Base-by-base conservation (phyloP, 2,329 filamentous ascomycete species). In the Stachybotrys chlorohalonatus region DNA sequence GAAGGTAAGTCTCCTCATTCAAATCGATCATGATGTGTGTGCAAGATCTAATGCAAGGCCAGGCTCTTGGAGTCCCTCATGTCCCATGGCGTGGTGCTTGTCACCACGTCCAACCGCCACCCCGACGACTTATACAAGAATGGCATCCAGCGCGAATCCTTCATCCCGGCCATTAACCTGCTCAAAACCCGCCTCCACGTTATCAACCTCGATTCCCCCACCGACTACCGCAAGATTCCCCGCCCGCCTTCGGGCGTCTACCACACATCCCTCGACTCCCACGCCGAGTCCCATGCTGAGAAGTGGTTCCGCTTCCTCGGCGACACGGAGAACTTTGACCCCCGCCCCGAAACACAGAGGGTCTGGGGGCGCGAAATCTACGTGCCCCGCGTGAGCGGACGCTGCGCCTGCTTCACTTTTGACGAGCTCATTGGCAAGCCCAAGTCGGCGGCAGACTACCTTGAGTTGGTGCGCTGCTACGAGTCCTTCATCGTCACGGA, bases 81-180 rank as follows among this genome's bases (percentile, higher is more conserved):
- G 91, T 89, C 89, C 5, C 92, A 97, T 66, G 94, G 94, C n/a
- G 91, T 96, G 3, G 92, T 97, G 15, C 80, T 99, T 53, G 87
- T 99, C 36, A 97, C 94, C 7, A 99, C 94, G 0, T 95, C 90
- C 7, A 99, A 99, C 71, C 82, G 94, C n/a, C 92, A 96, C 63
- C 94, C 94, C 0, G 86, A 95, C 64, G 93, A 99, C 57, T 81
- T 99, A 7, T 99, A 99, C 78, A 96, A 94, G 72, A 99, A 99
- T 68, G 94, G 94, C 54, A 93, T 99, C 59, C 94, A 99, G 73
- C 86, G 94, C 56, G 87, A 95, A 62, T 95, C 90, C 7, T 99
- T 99, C 68, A 82, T 99, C 52, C 94, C 94, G 0, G 95, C 93
- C 61, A 99, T 99, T 66, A 87, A 92, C 59, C 85, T 99, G 5